Conservation (phyloP, 1,284 basidiomycete genomes). For the Moesziomyces sp. region DNA sequence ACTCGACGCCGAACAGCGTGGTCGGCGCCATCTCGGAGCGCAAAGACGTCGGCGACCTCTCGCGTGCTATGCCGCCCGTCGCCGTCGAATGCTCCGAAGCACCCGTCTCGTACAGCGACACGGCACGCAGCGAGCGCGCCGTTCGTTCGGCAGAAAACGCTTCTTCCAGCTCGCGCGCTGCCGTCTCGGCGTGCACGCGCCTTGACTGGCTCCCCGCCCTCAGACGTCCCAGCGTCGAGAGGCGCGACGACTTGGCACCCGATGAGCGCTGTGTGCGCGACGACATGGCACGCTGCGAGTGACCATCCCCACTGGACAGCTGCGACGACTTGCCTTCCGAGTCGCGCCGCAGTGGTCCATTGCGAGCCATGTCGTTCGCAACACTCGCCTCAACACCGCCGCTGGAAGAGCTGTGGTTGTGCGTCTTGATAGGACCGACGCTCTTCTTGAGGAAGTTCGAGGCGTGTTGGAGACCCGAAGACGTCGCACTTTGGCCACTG, state of each 20-base stretch:
- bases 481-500: constrained; percentile 18
- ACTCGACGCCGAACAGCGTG: constrained; percentile 47
- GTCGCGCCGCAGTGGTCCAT: constrained; percentile 13
- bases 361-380: not conserved
- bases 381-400: not conserved
- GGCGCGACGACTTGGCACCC: constrained; percentile 23
- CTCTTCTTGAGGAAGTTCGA: constrained; percentile 9
- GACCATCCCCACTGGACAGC: constrained; percentile 39
- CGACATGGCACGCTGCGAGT: constrained; percentile 32
- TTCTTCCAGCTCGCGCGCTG: constrained; percentile 30
- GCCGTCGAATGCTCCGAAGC: not conserved
- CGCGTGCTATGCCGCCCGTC: not conserved
- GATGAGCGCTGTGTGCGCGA: constrained; percentile 30
- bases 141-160: constrained; percentile 37
- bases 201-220: constrained; percentile 24
- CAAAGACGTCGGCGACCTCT: constrained; percentile 14
- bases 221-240: constrained; percentile 35
- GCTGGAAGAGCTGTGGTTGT: not conserved
- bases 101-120: constrained; percentile 28
- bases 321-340: constrained; percentile 27
- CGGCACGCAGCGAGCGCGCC: constrained; percentile 32
- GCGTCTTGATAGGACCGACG: not conserved
- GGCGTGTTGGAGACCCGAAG: constrained; percentile 27
- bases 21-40: constrained; percentile 29
- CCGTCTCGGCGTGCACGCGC: constrained; percentile 20